These are phyloP conservation scores for Sporothrix brasiliensis DNA, from an alignment of 2,329 filamentous ascomycete genomes.

Conservation along the genomic window DNA sequence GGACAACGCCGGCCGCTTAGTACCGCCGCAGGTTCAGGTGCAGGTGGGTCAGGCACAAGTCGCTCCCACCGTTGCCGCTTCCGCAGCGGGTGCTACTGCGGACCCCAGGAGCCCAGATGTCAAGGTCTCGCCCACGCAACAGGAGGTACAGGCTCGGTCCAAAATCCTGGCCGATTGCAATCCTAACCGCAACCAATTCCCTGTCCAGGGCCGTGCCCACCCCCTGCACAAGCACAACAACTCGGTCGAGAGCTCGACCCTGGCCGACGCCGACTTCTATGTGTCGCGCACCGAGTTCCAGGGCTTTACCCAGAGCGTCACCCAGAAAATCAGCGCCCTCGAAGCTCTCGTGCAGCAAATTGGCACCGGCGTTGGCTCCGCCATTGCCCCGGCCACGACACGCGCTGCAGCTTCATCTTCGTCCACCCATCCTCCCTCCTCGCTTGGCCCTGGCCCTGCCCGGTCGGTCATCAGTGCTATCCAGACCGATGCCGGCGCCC, in stretches of 20 bases:
- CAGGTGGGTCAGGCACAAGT: not conserved
- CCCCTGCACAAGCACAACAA: constrained; percentile 8
- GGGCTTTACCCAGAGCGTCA: constrained; percentile 5
- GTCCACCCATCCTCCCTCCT: not conserved
- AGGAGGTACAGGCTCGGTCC: constrained; percentile 5
- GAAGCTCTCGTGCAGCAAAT: constrained; percentile 3
- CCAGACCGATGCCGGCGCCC: not conserved
- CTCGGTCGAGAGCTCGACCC: constrained; percentile 9
- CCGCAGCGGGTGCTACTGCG: not conserved
- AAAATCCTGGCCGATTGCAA: not conserved
- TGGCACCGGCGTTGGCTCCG: not conserved
- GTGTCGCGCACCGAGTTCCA: constrained; percentile 28
- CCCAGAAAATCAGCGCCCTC: constrained; percentile 22
- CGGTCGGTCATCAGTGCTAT: constrained; percentile 11
- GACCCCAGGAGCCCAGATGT: constrained; percentile 4
- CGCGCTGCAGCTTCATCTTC: not conserved
- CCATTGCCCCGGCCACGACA: not conserved
- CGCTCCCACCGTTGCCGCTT: not conserved
- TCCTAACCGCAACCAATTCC: not conserved
- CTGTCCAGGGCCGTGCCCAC: not conserved
- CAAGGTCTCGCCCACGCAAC: constrained; percentile 24
- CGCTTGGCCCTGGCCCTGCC: not conserved
- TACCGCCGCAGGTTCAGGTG: not conserved
- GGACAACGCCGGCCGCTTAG: not conserved
- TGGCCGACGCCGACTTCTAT: not conserved